Evolutionary conservation across 306 rosid species (phyloP).

Genomic region (Cucurbita maxima): DNA sequence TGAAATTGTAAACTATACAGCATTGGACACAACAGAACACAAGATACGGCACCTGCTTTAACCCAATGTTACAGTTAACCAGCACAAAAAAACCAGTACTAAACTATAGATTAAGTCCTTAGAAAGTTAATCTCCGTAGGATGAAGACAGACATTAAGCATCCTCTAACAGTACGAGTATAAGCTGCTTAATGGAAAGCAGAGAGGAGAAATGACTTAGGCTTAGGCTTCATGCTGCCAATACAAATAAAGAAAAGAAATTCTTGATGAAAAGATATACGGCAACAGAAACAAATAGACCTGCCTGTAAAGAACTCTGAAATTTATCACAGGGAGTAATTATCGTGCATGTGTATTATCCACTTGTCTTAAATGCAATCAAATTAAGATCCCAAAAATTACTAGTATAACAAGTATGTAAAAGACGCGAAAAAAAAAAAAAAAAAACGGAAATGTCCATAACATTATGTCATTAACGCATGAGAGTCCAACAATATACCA

Average conservation of each 20-base stretch:
- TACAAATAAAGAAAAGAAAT: not conserved
- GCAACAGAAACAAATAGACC: not conserved
- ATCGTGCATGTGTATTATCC: no score
- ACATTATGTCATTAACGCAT: not conserved
- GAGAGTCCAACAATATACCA: not conserved
- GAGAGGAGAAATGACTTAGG: not conserved
- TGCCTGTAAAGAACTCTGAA: not conserved
- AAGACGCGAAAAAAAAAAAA: not conserved
- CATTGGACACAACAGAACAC: not conserved
- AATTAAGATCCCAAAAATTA: not conserved
- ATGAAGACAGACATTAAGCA: no score
- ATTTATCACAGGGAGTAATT: not conserved
- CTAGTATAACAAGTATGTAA: not conserved
- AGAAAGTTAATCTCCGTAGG: no score
- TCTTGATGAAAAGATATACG: not conserved
- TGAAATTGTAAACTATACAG: not conserved
- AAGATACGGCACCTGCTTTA: not conserved
- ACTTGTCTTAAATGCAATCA: not conserved
- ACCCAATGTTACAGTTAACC: not conserved
- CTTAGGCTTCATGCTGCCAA: not conserved
- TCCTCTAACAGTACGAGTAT: no score
- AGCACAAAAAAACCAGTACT: no score
- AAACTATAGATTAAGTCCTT: no score
- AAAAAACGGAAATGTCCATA: not conserved
- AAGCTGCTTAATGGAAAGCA: not conserved